These are phyloP conservation scores for Flammula alnicola DNA, from an alignment of 1,284 basidiomycete species.

Conservation along the genomic window DNA sequence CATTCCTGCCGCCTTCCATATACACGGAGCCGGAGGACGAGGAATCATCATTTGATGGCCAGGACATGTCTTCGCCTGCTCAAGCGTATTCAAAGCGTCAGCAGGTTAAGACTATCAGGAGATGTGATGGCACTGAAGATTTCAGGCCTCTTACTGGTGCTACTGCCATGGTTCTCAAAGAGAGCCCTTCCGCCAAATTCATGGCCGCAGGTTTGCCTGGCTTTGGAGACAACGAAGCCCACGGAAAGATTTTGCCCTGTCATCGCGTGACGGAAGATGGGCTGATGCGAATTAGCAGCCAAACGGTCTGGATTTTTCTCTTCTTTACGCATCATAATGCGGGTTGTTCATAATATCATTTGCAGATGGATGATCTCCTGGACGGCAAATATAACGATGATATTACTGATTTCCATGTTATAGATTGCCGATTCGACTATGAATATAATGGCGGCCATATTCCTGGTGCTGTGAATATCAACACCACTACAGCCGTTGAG, in stretches of 20 bases:
- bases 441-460: slow-evolving; percentile 96
- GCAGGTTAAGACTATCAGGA: slow-evolving; percentile 70
- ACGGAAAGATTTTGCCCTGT: slow-evolving; percentile 94
- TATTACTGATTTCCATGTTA: slow-evolving; percentile 76
- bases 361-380: slow-evolving; percentile 75
- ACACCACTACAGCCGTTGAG: slow-evolving; percentile 82
- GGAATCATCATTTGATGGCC: slow-evolving; percentile 56
- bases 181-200: slow-evolving; percentile 61
- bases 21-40: slow-evolving; percentile 56
- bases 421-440: slow-evolving; percentile 98
- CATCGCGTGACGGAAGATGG: slow-evolving; percentile 94
- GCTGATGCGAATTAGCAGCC: slow-evolving; percentile 85
- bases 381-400: slow-evolving; percentile 70
- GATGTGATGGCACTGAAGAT: slow-evolving; percentile 80
- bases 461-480: slow-evolving; percentile 90
- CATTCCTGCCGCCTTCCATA: slow-evolving; percentile 60
- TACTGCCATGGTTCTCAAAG: slow-evolving; percentile 53
- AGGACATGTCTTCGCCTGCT: slow-evolving; percentile 75
- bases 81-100: slow-evolving; percentile 78
- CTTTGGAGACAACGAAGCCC: slow-evolving; percentile 91
- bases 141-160: slow-evolving; percentile 71
- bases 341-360: slow-evolving; percentile 10
- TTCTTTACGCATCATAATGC: slow-evolving; percentile 4
- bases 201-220: slow-evolving; percentile 68
- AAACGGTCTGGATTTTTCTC: slow-evolving; percentile 64